Percentiles rank a stretch among this genome's conserved stretches.
phyloP scores from a whole-genome alignment of 2,329 filamentous ascomycete genomes.

The Colletotrichum orchidophilum region DNA sequence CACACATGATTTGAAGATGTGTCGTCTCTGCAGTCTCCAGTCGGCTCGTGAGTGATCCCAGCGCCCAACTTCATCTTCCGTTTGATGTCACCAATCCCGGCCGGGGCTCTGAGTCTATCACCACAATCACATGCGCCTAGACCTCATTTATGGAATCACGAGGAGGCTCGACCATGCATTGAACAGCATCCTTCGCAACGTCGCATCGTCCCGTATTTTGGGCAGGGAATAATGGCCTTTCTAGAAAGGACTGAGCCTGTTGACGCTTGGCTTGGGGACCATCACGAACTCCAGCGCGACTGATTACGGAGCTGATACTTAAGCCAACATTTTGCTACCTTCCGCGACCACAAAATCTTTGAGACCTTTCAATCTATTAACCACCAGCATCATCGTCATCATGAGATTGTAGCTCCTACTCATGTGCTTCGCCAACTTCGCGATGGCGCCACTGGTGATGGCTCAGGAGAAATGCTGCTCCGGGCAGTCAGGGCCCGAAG shows the following conservation, averaged over 20 bases:
- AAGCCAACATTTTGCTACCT: background rate
- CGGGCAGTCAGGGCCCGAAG: background rate
- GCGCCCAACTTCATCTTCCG: background rate
- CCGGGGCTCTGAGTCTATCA: background rate
- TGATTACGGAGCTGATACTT: background rate
- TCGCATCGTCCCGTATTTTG: background rate
- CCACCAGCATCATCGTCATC: background rate
- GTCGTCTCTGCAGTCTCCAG: background rate
- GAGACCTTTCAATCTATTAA: background rate
- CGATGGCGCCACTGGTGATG: background rate
- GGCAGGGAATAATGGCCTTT: background rate
- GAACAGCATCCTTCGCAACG: background rate
- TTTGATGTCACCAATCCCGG: background rate
- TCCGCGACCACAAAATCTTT: background rate
- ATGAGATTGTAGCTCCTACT: background rate
- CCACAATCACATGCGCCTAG: background rate
- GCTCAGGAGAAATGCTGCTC: conserved; percentile 1
- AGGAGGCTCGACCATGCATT: background rate
- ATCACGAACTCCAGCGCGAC: conserved; percentile 5
- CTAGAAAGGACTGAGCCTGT: background rate
- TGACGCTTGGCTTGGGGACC: background rate
- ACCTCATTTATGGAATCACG: background rate
- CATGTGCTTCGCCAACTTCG: background rate
- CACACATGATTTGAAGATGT: background rate
- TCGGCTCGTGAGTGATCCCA: too few species aligned